Evolutionary conservation across 345 rosid genomes (phyloP).

Genomic region (Gossypium anomalum): DNA sequence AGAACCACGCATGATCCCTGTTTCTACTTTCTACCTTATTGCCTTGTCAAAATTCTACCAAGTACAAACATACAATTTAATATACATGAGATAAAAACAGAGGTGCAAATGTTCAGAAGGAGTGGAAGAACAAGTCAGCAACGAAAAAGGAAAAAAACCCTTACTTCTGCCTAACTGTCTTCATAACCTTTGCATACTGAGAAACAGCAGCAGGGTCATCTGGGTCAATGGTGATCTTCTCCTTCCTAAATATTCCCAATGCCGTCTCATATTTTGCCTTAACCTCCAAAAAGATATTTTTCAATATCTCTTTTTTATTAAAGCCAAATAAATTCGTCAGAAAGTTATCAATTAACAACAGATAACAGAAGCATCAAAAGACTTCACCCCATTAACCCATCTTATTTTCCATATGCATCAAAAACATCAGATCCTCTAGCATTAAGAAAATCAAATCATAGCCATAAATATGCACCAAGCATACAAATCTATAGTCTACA

Average conservation of each 20-base stretch:
- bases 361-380: background rate
- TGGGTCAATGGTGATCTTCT: slow-evolving; percentile 87
- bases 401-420: background rate
- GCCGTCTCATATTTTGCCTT: slow-evolving; percentile 82
- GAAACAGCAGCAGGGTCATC: slow-evolving; percentile 83
- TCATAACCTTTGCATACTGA: slow-evolving; percentile 86
- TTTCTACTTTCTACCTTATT: background rate
- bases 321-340: slow-evolving; percentile 18
- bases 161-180: slow-evolving; percentile 87
- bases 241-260: slow-evolving; percentile 71
- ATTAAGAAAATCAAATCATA: background rate
- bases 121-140: background rate
- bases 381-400: background rate
- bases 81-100: background rate
- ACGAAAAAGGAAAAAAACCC: slow-evolving; percentile 21
- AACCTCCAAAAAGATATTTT: slow-evolving; percentile 78
- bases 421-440: background rate
- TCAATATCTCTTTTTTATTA: slow-evolving; percentile 67
- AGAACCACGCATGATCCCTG: background rate
- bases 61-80: background rate
- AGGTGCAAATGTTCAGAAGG: background rate
- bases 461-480: background rate
- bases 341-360: background rate
- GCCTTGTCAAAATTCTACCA: background rate
- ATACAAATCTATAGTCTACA: background rate